Percentiles rank a stretch among this genome's conserved stretches.
These are phyloP conservation scores for Plasmodium vivax DNA, from an alignment of 169 alveolate genomes.

Conservation along the genomic window DNA sequence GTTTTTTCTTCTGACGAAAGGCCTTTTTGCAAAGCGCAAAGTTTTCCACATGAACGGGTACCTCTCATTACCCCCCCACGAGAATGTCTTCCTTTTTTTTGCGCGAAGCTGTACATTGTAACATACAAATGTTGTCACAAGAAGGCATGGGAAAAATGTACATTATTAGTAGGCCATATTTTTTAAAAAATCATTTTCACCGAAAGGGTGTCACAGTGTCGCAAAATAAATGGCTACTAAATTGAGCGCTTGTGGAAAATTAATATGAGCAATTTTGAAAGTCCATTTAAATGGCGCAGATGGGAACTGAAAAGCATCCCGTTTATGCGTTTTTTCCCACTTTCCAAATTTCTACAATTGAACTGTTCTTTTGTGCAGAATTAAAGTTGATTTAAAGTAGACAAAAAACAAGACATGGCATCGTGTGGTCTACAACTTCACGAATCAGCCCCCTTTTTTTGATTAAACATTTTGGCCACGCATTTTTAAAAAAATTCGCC, in stretches of 20 bases:
- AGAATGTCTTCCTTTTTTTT: not conserved
- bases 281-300: not conserved
- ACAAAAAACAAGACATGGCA: not conserved
- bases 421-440: not conserved
- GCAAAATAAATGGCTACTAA: not conserved
- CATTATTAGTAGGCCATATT: not conserved
- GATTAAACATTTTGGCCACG: not conserved
- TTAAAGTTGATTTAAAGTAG: not conserved
- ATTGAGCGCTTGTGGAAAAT: not conserved
- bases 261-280: not conserved
- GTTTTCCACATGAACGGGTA: not conserved
- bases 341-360: not conserved
- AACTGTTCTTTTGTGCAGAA: not conserved
- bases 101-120: not conserved
- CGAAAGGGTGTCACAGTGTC: not conserved
- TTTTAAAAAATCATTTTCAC: not conserved
- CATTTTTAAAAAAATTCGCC: not conserved
- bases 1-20: not conserved
- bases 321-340: not conserved
- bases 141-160: not conserved
- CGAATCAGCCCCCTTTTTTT: not conserved
- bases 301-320: not conserved
- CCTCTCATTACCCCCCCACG: not conserved
- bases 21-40: slow-evolving; percentile 1
- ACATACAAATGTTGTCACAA: not conserved